These are phyloP conservation scores for Xylaria sp. DNA, from an alignment of 2,329 filamentous ascomycete species.

Conservation along the genomic window DNA sequence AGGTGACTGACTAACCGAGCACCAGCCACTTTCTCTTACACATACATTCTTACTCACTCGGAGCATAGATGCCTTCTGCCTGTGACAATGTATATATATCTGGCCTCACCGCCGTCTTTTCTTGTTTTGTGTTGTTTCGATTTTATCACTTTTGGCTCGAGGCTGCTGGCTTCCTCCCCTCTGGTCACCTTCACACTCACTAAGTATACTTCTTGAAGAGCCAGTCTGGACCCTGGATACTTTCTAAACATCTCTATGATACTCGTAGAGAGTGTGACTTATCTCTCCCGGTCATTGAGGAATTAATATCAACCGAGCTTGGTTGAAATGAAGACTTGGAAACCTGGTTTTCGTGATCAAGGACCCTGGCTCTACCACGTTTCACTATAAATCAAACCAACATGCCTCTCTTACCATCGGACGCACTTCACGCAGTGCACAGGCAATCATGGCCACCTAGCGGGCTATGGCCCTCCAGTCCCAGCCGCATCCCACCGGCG, in stretches of 20 bases:
- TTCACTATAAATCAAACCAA: conserved; percentile 33
- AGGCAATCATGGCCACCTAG: conserved; percentile 54
- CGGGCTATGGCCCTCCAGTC: conserved; percentile 61
- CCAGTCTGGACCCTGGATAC: conserved; percentile 45
- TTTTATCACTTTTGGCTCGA: conserved; percentile 41
- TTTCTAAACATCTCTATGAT: conserved; percentile 34
- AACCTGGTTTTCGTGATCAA: conserved; percentile 32
- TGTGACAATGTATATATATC: conserved; percentile 48
- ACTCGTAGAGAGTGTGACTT: conserved; percentile 28
- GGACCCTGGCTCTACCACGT: conserved; percentile 28
- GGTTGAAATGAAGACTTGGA: conserved; percentile 37
- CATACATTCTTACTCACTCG: background rate
- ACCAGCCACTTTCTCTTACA: conserved; percentile 36
- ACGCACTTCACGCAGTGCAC: conserved; percentile 48
- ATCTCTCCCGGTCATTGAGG: conserved; percentile 29
- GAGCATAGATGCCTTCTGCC: conserved; percentile 41
- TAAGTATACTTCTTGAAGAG: conserved; percentile 37
- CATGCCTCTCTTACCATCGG: conserved; percentile 47
- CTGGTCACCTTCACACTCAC: conserved; percentile 13
- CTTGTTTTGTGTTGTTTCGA: conserved; percentile 39
- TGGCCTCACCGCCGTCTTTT: conserved; percentile 35
- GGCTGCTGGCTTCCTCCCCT: conserved; percentile 37
- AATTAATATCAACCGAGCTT: conserved; percentile 24
- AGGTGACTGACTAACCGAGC: conserved; percentile 54
- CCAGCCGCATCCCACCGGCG: conserved; percentile 58